Evolutionary conservation across 2,329 filamentous ascomycete genomes (phyloP), one percentile per base, ranked within the genome.

Genomic region (Chrysoporthe austroafricana): DNA sequence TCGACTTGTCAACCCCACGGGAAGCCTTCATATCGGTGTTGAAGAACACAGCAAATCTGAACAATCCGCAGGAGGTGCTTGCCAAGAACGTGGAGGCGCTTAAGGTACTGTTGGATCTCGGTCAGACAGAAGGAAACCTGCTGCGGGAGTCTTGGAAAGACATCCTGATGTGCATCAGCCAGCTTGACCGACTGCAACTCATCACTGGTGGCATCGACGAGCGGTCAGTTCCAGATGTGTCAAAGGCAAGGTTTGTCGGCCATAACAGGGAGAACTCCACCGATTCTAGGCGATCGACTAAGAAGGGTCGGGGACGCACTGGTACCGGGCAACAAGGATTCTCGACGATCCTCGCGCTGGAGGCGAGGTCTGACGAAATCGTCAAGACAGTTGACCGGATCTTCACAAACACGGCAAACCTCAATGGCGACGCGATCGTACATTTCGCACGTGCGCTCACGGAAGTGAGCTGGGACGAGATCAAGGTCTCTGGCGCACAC

Each of bases 401-500:
- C 74, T 99, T 99, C 76, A 97, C 94, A 60, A 97, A 96, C 76
- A 98, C 96, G 0, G 95, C 94, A 9, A 94, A 96, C 73, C 85
- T 99, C 2, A 94, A 92, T 4, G 94, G 94, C 68, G 94, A 97
- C 72, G 94, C 95, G 3, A 99, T 99, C 74, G 92, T 98, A 1
- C 91, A 97, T 77, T 99, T 99, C 77, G 95, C 97, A 62, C 90
- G 90, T 66, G 94, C 96, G 0, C 81, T 99, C 68, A 97, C 93
- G 8, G 94, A 97, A 77, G 95, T 99, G 72, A 98, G 95, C 79
- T 98, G 96, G 96, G 95, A 98, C 75, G 96, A 99, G 79, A 99
- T 99, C 75, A 95, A 96, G 77, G 97, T 96, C 3, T 98, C 96
- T 0, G 96, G 96, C 0, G 93, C 95, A 66, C 97, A 95, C 75